phyloP scores from a whole-genome alignment of 2,329 filamentous ascomycete species.

The Delphinella strobiligena region DNA sequence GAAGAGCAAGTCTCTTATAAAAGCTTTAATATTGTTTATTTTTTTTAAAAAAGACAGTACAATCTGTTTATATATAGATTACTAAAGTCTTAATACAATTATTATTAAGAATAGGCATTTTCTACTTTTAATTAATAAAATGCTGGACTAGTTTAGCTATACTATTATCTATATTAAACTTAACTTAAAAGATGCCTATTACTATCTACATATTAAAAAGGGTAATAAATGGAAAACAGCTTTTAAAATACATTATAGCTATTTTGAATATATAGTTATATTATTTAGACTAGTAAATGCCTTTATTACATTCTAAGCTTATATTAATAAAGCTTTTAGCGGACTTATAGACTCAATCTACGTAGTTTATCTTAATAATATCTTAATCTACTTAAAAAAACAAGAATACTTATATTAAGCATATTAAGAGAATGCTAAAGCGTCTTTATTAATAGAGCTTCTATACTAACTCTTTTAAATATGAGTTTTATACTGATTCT shows the following conservation, averaged over 20 bases:
- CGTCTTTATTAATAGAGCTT: no score
- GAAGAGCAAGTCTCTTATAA: conserved; percentile 2
- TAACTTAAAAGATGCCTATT: conserved; percentile 15
- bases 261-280: conserved; percentile 17
- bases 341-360: conserved; percentile 11
- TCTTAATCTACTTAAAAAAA: conserved; percentile 18
- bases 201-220: conserved; percentile 15
- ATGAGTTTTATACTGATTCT: conserved; percentile 7
- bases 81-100: conserved; percentile 19
- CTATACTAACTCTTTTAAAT: conserved; percentile 10
- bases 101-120: conserved; percentile 20
- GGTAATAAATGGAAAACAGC: conserved; percentile 14
- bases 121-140: conserved; percentile 17
- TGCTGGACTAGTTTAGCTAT: conserved; percentile 12
- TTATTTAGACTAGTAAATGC: conserved; percentile 16
- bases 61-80: conserved; percentile 19
- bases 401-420: no score
- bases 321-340: conserved; percentile 15
- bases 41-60: conserved; percentile 11
- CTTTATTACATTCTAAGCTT: conserved; percentile 16
- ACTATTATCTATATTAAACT: conserved; percentile 14
- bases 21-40: conserved; percentile 11
- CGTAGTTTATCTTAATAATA: conserved; percentile 20
- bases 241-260: conserved; percentile 14
- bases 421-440: no score